Base-by-base conservation (phyloP, 306 rosid genomes). In the Cicer chorassanicum region DNA sequence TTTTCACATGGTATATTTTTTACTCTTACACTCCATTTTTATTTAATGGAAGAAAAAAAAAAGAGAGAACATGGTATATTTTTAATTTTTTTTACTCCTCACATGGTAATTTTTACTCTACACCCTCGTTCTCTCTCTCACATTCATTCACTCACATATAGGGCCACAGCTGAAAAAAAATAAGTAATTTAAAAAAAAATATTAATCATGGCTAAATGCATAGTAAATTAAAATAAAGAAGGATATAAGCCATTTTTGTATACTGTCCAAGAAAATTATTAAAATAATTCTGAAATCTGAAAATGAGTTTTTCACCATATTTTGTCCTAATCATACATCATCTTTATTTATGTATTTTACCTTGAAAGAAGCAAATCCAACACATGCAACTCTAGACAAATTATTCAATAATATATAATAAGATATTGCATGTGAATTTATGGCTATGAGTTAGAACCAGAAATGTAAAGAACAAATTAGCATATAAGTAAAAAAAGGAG, bases 251-350 rank as follows among this genome's bases (percentile, higher is more conserved):
- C 34, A 29, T 15, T 15, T 39, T 44, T n/a, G 42, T 13, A 65
- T 34, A 45, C 45, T 54, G 63, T 72, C 16, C 42, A 56, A 72
- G 51, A 65, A 62, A 72, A 53, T 18, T 51, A 75, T 48, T 18
- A 75, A 66, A 70, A 13, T 45, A 9, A 21, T 45, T 55, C 12
- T 43, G 13, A 44, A 43, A 16, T 13, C 38, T 11, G 10, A 40
- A 65, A 65, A 53, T 59, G 42, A 21, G 78, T 38, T 51, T 51
- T 59, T 11, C 57, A 71, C 44, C 42, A 11, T 39, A 15, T 70
- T 55, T 74, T 79, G 72, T 75, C 71, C 66, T 36, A 48, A 21
- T 77, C 18, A 63, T 46, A 48, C 36, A 59, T 24, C 67, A 68
- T 68, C 12, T 77, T 21, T 40, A 4, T 38, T 11, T 65, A 65